Base-by-base conservation (phyloP, 179 eudicot genomes). In the Heliamphora pulchella region DNA sequence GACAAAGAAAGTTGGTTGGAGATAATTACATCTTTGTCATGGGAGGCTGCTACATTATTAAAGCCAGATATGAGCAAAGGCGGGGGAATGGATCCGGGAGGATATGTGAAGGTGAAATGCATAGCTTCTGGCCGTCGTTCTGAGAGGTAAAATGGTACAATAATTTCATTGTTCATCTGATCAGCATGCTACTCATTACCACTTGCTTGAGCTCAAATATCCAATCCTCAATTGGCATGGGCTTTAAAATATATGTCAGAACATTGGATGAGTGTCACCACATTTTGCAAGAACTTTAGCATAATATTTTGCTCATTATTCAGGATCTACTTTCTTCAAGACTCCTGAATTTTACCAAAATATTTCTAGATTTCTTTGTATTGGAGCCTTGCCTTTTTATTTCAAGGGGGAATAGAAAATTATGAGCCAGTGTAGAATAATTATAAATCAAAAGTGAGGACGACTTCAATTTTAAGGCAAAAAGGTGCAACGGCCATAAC, bases 71-170 rank as follows among this genome's bases (percentile, higher is more conserved):
- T 85, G 50, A 96, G 99, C 90, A 88, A 86, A 88, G 89, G 98
- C 78, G 99, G 96, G 74, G 98, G 98, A 81, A 96, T 96, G 99
- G 99, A 96, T 87, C 99, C 98, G 75, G 98, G 94, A 80, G 97
- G 98, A 46, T 96, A 96, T 86, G 99, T 96, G 77, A 96, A 96
- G 87, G 92, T 96, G 69, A 96, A 96, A 86, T 96, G 99, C 86
- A 48, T 96, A 79, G 97, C 97, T 82, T 89, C 92, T 73, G 99
- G 98, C 57, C 82, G 82, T 78, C 97, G 90, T 48, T 89, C 89
- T 74, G 92, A 96, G 83, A 94, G 99, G 99, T 96, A 85, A 85
- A 81, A 57, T 78, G 55, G 5, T 41, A 68, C 47, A 31, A n/a
- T 50, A 54, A 66, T 43, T 68, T 68, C 62, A 67, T 53, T 57